Evolutionary conservation across 2,329 filamentous ascomycete species (phyloP).

Genomic region (Paradendryphiella salina): DNA sequence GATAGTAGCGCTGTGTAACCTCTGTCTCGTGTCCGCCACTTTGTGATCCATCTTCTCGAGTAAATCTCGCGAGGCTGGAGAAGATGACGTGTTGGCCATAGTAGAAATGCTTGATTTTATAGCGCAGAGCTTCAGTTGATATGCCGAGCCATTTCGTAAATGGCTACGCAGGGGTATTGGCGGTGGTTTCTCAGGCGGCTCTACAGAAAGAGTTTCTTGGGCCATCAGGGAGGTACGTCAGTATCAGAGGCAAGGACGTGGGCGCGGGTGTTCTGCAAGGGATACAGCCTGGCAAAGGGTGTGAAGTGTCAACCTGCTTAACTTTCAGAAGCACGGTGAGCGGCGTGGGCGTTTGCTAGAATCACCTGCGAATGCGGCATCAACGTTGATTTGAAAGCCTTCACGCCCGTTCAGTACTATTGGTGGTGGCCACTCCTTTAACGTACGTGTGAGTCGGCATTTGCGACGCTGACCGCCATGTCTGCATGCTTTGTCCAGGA

Average conservation of each 20-base stretch:
- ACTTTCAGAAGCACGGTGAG: background rate
- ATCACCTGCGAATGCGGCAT: background rate
- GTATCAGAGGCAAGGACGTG: background rate
- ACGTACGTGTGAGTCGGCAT: background rate
- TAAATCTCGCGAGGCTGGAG: background rate
- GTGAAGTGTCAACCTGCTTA: constrained; percentile 1
- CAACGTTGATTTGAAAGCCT: background rate
- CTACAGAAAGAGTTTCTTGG: background rate
- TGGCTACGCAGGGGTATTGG: constrained; percentile 10
- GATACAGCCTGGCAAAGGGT: background rate
- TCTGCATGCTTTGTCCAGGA: constrained; percentile 5
- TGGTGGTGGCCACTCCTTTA: background rate
- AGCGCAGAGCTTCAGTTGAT: background rate
- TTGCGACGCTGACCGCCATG: constrained; percentile 2
- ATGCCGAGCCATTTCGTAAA: background rate
- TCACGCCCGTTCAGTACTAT: background rate
- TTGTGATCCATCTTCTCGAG: constrained; percentile 3
- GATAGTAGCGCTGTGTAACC: background rate
- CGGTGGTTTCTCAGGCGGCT: constrained; percentile 6
- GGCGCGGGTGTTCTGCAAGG: background rate
- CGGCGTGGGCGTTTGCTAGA: constrained; percentile 3
- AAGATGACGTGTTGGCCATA: background rate
- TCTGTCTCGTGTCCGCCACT: constrained; percentile 4
- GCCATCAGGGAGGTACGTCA: constrained; percentile 3
- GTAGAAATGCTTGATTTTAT: background rate